Base-by-base conservation (phyloP, 1,139 yeast genomes). In the Candida anutae region DNA sequence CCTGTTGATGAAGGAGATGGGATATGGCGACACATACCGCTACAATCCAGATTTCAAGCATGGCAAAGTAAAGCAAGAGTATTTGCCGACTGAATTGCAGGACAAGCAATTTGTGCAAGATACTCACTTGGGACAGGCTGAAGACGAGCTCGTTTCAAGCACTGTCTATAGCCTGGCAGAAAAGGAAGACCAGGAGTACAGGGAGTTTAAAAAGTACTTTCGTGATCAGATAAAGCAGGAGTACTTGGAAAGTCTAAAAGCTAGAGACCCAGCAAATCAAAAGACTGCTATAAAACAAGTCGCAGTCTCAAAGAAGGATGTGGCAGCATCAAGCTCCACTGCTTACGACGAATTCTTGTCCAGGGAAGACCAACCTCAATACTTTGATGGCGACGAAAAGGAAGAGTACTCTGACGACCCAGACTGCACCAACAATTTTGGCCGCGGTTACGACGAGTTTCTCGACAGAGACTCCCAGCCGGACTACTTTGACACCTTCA, bases 11-110 rank as follows among this genome's bases (percentile, higher is more conserved):
- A 70, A 75, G 35, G 94, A 84, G 28, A 48, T 88, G 38, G 97
- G 95, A 0, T 88, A 87, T 47, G 82, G 85, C 8, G 73, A 77
- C 31, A 77, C 76, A 13, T 90, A 90, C 55, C 83, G 85, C 48
- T 93, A 90, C 51, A 87, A 87, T 41, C 98, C 98, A 0, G 68
- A 73, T 36, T 90, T 51, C 50, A 60, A 59, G 24, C 74, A 77
- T 36, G 98, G 97, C 1, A 51, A 58, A 28, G 94, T 84, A 2
- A 48, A 57, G 23, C 98, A 93, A 50, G 67, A 61, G 9, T 83
- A 81, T 41, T 57, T 82, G 40, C 93, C 94, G 0, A 57, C 61
- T 6, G 75, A 65, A 22, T 43, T 67, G 3, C 40, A 37, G 16
- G 48, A 46, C 6, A 35, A 50, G 4, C 52, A 44, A 28, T 60